Evolutionary conservation across 179 eudicot species (phyloP).

Genomic region (Drosera spatulata): DNA sequence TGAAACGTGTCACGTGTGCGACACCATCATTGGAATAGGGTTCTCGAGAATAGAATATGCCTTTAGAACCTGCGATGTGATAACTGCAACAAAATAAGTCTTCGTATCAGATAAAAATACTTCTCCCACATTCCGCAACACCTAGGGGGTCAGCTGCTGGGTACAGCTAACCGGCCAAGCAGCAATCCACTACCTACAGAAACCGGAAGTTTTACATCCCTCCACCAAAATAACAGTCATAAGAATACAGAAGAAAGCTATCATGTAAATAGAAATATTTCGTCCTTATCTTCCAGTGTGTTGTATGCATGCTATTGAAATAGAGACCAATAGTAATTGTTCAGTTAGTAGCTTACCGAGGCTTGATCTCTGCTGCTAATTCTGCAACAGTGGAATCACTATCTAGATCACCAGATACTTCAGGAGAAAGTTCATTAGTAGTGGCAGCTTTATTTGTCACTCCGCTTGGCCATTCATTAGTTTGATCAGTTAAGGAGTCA

Average conservation of each 20-base stretch:
- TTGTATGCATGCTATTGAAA: no score
- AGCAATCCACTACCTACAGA: no score
- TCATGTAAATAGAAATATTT: no score
- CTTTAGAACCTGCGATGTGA: slow-evolving; percentile 82
- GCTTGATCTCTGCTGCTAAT: slow-evolving; percentile 81
- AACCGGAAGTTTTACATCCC: no score
- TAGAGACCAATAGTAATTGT: neutral
- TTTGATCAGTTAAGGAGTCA: slow-evolving; percentile 45
- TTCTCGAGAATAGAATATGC: slow-evolving; percentile 74
- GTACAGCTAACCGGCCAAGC: no score
- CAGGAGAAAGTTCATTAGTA: slow-evolving; percentile 41
- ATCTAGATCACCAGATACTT: slow-evolving; percentile 36
- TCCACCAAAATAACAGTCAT: no score
- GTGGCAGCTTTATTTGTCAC: slow-evolving; percentile 39
- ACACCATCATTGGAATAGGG: slow-evolving; percentile 72
- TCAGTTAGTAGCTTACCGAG: slow-evolving; percentile 53
- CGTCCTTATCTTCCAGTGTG: no score
- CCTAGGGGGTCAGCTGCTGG: no score
- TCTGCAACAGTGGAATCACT: slow-evolving; percentile 57
- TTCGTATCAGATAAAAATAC: slow-evolving; percentile 8
- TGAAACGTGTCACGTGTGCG: slow-evolving; percentile 86
- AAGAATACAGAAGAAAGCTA: no score
- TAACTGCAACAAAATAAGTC: slow-evolving; percentile 34
- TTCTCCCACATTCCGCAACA: no score
- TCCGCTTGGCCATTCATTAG: slow-evolving; percentile 97